Evolutionary conservation across 169 alveolate genomes (phyloP).

Genomic region (Plasmodium sp.): DNA sequence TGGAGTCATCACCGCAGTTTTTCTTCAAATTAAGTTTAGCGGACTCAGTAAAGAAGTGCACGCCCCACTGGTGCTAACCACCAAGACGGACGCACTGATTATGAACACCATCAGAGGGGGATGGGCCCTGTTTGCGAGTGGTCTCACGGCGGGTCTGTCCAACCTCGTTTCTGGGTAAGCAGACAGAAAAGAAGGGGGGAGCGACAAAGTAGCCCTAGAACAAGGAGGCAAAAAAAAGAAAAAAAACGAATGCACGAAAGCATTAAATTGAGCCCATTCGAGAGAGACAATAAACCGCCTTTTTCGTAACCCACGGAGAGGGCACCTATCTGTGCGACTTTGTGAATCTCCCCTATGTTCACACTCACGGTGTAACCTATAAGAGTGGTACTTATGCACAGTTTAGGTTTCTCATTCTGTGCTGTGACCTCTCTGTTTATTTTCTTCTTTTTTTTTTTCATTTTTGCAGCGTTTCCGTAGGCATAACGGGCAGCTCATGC

Average conservation of each 20-base stretch:
- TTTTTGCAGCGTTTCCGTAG: slow-evolving; percentile 94
- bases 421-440: neutral
- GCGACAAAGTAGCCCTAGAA: neutral
- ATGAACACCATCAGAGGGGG: slow-evolving; percentile 89
- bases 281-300: neutral
- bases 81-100: slow-evolving; percentile 70
- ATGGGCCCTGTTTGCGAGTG: slow-evolving; percentile 97
- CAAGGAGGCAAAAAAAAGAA: neutral
- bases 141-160: slow-evolving; percentile 99
- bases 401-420: neutral
- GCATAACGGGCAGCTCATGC: slow-evolving; percentile 99
- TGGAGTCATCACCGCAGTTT: slow-evolving; percentile 84
- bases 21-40: slow-evolving; percentile 76
- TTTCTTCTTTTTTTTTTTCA: neutral
- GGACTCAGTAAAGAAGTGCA: slow-evolving; percentile 78
- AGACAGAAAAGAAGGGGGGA: slow-evolving; percentile 3
- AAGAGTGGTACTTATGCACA: neutral
- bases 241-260: neutral
- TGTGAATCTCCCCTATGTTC: neutral
- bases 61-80: slow-evolving; percentile 77
- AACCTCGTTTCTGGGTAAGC: slow-evolving; percentile 97
- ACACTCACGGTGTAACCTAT: neutral
- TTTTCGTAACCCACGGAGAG: neutral
- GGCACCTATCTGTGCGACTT: neutral
- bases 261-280: neutral